phyloP scores from a whole-genome alignment of 495 filamentous ascomycete species.

The Xylaria longipes region DNA sequence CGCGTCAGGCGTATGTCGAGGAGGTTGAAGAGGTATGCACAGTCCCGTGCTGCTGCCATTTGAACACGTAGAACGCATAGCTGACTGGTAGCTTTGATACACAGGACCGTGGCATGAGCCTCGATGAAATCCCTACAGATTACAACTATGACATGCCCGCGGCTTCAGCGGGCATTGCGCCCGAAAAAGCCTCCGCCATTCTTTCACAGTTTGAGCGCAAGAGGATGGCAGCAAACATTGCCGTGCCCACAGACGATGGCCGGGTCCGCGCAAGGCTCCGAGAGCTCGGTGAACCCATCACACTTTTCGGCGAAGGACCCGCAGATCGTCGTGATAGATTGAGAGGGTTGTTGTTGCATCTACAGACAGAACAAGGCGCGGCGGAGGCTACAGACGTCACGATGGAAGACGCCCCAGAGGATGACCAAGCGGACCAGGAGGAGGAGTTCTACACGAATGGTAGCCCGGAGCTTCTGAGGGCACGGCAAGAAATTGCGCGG shows the following conservation, averaged over 20 bases:
- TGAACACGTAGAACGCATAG: slow-evolving; percentile 31
- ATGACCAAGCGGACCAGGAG: slow-evolving; percentile 73
- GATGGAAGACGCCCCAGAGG: slow-evolving; percentile 68
- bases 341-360: slow-evolving; percentile 69
- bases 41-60: slow-evolving; percentile 25
- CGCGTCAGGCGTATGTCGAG: slow-evolving; percentile 95
- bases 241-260: slow-evolving; percentile 94
- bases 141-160: slow-evolving; percentile 83
- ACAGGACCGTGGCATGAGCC: slow-evolving; percentile 71
- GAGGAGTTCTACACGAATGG: slow-evolving; percentile 97
- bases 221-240: slow-evolving; percentile 83
- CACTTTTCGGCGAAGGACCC: slow-evolving; percentile 91
- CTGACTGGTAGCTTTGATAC: slow-evolving; percentile 41
- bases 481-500: slow-evolving; percentile 79
- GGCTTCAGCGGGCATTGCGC: slow-evolving; percentile 74
- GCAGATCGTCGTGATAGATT: slow-evolving; percentile 86
- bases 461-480: slow-evolving; percentile 71
- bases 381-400: slow-evolving; percentile 69
- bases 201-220: slow-evolving; percentile 89
- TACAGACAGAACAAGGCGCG: slow-evolving; percentile 58
- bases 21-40: slow-evolving; percentile 75
- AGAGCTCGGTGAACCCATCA: slow-evolving; percentile 88
- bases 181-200: slow-evolving; percentile 87
- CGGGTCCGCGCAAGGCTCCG: slow-evolving; percentile 81
- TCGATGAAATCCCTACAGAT: slow-evolving; percentile 84